Conservation (phyloP, 1,139 yeast genomes). For the Suhomyces terraborum region DNA sequence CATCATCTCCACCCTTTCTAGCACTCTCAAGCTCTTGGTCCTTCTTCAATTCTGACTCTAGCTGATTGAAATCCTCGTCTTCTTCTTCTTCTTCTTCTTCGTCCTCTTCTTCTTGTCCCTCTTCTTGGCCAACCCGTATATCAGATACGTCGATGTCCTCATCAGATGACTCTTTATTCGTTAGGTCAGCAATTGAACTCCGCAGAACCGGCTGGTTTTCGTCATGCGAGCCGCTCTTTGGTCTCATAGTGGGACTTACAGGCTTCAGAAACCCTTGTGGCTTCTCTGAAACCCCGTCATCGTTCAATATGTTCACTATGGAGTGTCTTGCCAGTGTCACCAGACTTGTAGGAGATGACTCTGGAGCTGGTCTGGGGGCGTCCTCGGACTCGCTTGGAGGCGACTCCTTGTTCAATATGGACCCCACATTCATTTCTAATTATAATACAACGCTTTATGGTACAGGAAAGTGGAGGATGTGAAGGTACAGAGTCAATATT, state of each 20-base stretch:
- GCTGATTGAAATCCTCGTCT: not conserved
- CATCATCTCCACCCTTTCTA: conserved; percentile 6
- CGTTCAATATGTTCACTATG: conserved; percentile 27
- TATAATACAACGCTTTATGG: conserved; percentile 4
- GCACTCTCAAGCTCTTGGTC: not conserved
- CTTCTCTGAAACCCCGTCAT: conserved; percentile 14
- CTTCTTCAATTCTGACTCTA: not conserved
- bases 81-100: not conserved
- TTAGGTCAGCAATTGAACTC: conserved; percentile 48
- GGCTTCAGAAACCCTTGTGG: conserved; percentile 11
- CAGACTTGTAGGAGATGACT: conserved; percentile 15
- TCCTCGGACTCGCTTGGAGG: conserved; percentile 34
- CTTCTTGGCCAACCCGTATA: conserved; percentile 32
- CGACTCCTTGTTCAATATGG: conserved; percentile 47
- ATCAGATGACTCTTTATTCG: conserved; percentile 28
- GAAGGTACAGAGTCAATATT: not conserved
- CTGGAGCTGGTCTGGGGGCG: conserved; percentile 25
- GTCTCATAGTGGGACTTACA: conserved; percentile 10
- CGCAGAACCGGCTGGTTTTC: conserved; percentile 23
- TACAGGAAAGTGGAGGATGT: not conserved
- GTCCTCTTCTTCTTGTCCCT: conserved; percentile 7
- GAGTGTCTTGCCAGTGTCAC: conserved; percentile 24
- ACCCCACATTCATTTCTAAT: conserved; percentile 47
- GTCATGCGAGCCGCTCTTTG: conserved; percentile 1
- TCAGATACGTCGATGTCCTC: conserved; percentile 42